Evolutionary conservation across 768 basidiomycete genomes (phyloP), one percentile per base, ranked within the genome.

Genomic region (Boletus reticulatus): DNA sequence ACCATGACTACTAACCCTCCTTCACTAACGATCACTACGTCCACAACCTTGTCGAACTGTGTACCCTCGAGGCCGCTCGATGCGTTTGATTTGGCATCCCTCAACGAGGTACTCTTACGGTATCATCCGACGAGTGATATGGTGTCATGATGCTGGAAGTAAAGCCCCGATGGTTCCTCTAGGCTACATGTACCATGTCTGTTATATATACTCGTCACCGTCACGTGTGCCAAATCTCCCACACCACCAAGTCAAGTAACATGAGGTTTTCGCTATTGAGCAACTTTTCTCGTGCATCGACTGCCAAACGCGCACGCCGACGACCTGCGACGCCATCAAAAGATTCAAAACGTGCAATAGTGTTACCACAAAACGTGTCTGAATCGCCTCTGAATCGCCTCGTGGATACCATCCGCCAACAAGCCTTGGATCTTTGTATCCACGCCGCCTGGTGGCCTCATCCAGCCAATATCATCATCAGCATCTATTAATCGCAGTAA

Each of bases 61-160:
- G 31, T 22, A 16, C 36, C 56, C 13, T 50, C 58, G 38, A 39
- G 36, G 32, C 38, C 67, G 22, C 27, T 57, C 19, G 55, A 66
- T 50, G 29, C 57, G 2, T 72, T 71, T 36, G 64, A 70, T 43
- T 24, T 70, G 52, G 12, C 55, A 11, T 59, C 68, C 29, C 55
- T 70, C 45, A 61, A 49, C 8, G 64, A 68, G 38, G 68, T 62
- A 12, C 45, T 70, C 50, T 68, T 70, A 12, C 66, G 66, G 45
- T 70, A 62, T 48, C 64, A 65, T 20, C 13, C 62, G 8, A 50
- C 57, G 44, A 59, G 57, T 36, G n/a, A 48, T 14, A 17, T 39
- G 19, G 32, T 31, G 29, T 66, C 53, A 50, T 60, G 47, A 56
- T 52, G 38, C 34, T 36, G 34, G 13, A 8, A 29, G 29, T 29